Evolutionary conservation across 345 rosid genomes (phyloP).

Genomic region (Eucalyptus microcorys): DNA sequence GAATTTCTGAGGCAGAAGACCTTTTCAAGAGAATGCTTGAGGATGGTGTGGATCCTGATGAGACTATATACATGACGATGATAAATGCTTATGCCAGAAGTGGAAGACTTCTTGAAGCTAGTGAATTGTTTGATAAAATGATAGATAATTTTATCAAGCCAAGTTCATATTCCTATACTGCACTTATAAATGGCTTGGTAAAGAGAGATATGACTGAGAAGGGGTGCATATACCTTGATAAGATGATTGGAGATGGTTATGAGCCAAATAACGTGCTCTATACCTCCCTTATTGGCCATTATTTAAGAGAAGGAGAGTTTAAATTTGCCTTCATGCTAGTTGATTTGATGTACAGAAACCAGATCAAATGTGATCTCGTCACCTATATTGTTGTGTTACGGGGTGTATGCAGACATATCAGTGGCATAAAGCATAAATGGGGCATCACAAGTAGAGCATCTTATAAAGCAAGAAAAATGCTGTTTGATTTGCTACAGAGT

Average conservation of each 20-base stretch:
- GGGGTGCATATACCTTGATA: slow-evolving; percentile 53
- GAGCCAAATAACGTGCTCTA: slow-evolving; percentile 50
- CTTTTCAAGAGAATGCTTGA: slow-evolving; percentile 47
- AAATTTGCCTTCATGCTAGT: slow-evolving; percentile 37
- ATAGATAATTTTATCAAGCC: slow-evolving; percentile 31
- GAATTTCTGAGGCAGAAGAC: slow-evolving; percentile 42
- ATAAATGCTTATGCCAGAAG: slow-evolving; percentile 48
- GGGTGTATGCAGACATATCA: slow-evolving; percentile 25
- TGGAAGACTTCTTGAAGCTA: slow-evolving; percentile 34
- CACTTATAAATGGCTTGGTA: slow-evolving; percentile 48
- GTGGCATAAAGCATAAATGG: slow-evolving; percentile 6
- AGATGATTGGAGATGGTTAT: slow-evolving; percentile 55
- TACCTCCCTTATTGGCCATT: slow-evolving; percentile 42
- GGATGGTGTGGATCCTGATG: slow-evolving; percentile 60
- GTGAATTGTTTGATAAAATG: slow-evolving; percentile 41
- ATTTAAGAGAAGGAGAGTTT: slow-evolving; percentile 39
- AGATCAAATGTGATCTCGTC: slow-evolving; percentile 26
- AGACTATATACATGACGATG: slow-evolving; percentile 51
- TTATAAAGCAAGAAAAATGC: slow-evolving; percentile 16
- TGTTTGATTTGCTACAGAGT: slow-evolving; percentile 30
- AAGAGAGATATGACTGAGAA: slow-evolving; percentile 35
- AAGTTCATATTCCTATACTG: slow-evolving; percentile 40
- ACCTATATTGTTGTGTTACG: slow-evolving; percentile 26
- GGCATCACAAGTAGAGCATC: slow-evolving; percentile 6
- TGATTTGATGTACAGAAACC: slow-evolving; percentile 32